A percentile compares a stretch with the other conserved stretches of the same genome.
These are phyloP conservation scores for Paramecium bursaria DNA, from an alignment of 73 alveolate genomes.

Conservation along the genomic window DNA sequence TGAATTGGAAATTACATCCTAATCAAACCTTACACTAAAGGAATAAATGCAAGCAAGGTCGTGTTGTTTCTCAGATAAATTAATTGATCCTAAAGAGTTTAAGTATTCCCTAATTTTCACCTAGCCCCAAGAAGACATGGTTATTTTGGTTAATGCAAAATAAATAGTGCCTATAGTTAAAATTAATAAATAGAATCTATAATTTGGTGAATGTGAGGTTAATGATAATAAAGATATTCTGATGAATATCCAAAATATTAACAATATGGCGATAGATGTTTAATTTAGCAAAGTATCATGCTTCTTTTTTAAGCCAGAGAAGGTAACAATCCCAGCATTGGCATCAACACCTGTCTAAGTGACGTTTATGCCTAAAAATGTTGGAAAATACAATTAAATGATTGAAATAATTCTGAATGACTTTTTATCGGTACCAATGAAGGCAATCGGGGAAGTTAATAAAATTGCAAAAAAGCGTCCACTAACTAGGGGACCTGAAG, in stretches of 20 bases:
- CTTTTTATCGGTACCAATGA: conserved; percentile 86
- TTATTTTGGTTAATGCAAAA: conserved; percentile 93
- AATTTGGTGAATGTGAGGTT: conserved; percentile 95
- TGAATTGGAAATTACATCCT: conserved; percentile 87
- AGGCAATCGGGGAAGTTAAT: conserved; percentile 83
- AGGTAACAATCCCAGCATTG: conserved; percentile 83
- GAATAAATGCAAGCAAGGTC: conserved; percentile 63
- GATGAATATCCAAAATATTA: conserved; percentile 86
- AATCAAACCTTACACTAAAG: conserved; percentile 64
- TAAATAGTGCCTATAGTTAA: conserved; percentile 94
- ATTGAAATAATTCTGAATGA: conserved; percentile 84
- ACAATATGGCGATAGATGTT: conserved; percentile 90
- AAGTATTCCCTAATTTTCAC: conserved; percentile 77
- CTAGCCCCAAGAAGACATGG: conserved; percentile 86
- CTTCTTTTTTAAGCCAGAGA: conserved; percentile 87
- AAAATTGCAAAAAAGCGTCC: conserved; percentile 75
- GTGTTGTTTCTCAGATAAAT: conserved; percentile 73
- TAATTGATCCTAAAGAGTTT: conserved; percentile 76
- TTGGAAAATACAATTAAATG: conserved; percentile 84
- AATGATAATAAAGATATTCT: conserved; percentile 91
- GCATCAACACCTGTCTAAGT: conserved; percentile 86
- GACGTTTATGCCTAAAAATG: conserved; percentile 91
- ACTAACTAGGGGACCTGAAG: conserved; percentile 78
- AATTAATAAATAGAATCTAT: conserved; percentile 78
- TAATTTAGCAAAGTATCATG: conserved; percentile 86